Conservation (phyloP, 768 basidiomycete genomes). For the Kwoniella europaea region DNA sequence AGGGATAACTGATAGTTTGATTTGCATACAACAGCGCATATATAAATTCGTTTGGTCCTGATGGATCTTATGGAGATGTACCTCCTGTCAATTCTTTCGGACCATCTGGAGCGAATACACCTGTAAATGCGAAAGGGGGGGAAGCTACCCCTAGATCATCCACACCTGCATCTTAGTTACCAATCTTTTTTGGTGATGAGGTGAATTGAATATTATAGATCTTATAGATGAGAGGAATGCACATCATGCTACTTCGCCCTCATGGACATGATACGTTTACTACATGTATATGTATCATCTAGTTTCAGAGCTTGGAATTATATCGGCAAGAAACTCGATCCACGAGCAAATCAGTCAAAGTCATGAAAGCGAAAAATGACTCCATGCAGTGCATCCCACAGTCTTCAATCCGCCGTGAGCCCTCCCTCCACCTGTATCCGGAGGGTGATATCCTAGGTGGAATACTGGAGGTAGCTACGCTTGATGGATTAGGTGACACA, state of each 20-base stretch:
- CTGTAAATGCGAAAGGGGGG: slow-evolving; percentile 23
- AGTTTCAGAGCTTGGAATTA: no score
- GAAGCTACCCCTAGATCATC: slow-evolving; percentile 8
- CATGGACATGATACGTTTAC: no score
- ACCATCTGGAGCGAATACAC: slow-evolving; percentile 42
- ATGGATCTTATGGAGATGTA: slow-evolving; percentile 52
- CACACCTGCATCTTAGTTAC: slow-evolving; percentile 9
- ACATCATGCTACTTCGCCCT: background rate
- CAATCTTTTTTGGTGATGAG: background rate
- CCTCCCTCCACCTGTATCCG: no score
- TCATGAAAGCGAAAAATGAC: no score
- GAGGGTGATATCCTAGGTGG: no score
- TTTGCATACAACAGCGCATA: slow-evolving; percentile 44
- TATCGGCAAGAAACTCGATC: no score
- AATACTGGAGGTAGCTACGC: no score
- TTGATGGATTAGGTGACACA: no score
- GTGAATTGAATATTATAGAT: background rate
- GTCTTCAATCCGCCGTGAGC: no score
- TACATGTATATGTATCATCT: no score
- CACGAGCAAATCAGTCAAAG: no score
- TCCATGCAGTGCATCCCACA: no score
- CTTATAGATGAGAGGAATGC: background rate
- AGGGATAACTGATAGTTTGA: background rate
- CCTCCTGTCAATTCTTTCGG: slow-evolving; percentile 44
- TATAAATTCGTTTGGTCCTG: slow-evolving; percentile 50